Evolutionary conservation across 2,329 filamentous ascomycete genomes (phyloP).

Genomic region (Paecilomyces niveus): DNA sequence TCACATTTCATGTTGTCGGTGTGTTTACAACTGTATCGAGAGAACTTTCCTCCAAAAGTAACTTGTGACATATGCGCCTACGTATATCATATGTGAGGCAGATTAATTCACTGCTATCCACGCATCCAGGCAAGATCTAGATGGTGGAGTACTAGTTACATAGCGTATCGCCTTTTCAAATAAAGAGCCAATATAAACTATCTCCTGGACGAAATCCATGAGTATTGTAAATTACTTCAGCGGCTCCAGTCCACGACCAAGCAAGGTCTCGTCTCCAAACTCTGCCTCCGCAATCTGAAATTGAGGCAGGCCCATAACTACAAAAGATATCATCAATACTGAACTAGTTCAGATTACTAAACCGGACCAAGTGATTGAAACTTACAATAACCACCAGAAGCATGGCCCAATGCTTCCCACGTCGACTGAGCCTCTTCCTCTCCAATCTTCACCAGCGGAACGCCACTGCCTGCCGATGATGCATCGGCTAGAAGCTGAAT

Average conservation of each 20-base stretch:
- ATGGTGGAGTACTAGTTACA: too few relatives aligned
- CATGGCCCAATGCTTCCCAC: not conserved
- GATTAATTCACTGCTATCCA: too few relatives aligned
- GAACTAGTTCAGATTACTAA: not conserved
- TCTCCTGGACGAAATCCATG: too few relatives aligned
- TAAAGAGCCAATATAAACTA: too few relatives aligned
- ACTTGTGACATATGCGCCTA: too few relatives aligned
- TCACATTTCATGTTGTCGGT: too few relatives aligned
- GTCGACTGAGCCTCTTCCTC: not conserved
- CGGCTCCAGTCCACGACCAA: not conserved
- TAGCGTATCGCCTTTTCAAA: too few relatives aligned
- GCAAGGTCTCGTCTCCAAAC: not conserved
- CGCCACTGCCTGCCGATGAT: constrained; percentile 41
- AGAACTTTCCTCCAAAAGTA: too few relatives aligned
- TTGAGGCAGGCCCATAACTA: not conserved
- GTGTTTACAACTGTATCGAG: too few relatives aligned
- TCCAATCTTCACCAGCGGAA: not conserved
- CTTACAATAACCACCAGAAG: not conserved
- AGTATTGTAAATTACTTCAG: not conserved
- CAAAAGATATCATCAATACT: not conserved
- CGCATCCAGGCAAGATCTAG: too few relatives aligned
- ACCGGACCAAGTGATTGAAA: not conserved
- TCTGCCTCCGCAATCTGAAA: not conserved
- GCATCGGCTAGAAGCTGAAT: constrained; percentile 64
- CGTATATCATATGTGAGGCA: too few relatives aligned